phyloP scores from a whole-genome alignment of 306 rosid genomes.

The Glycine soja region DNA sequence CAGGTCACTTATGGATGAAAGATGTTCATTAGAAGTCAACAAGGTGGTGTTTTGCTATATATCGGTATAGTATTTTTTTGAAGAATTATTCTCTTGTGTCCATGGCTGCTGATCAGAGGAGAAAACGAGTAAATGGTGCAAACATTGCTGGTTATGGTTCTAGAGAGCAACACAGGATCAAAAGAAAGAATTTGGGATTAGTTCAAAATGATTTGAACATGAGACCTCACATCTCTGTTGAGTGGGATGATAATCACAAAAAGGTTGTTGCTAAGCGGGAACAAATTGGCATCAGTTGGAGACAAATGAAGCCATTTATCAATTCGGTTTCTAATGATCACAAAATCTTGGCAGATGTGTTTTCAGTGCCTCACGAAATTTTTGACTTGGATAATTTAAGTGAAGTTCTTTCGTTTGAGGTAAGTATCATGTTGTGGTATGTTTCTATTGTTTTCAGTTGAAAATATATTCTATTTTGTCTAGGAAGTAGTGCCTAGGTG shows the following conservation, averaged over 20 bases:
- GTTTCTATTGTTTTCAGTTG: conserved; percentile 33
- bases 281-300: conserved; percentile 86
- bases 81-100: conserved; percentile 42
- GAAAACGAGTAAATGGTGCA: conserved; percentile 78
- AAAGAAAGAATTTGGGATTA: conserved; percentile 63
- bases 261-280: conserved; percentile 85
- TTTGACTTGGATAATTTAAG: conserved; percentile 71
- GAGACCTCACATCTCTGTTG: conserved; percentile 76
- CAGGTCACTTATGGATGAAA: conserved; percentile 50
- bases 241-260: conserved; percentile 81
- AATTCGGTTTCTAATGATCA: conserved; percentile 52
- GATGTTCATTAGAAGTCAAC: conserved; percentile 40
- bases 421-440: conserved; percentile 49
- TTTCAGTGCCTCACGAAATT: conserved; percentile 73
- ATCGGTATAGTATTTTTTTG: conserved; percentile 43
- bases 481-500: background rate
- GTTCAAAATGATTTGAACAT: conserved; percentile 61
- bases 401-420: conserved; percentile 85
- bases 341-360: conserved; percentile 72
- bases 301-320: conserved; percentile 64
- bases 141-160: conserved; percentile 62
- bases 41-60: conserved; percentile 44
- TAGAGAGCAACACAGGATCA: conserved; percentile 68
- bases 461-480: background rate
- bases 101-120: conserved; percentile 95